Percentiles rank a stretch among this genome's conserved stretches.
Conservation (phyloP, 192 early-diverging fungal species). For the Oehlia diaphana region DNA sequence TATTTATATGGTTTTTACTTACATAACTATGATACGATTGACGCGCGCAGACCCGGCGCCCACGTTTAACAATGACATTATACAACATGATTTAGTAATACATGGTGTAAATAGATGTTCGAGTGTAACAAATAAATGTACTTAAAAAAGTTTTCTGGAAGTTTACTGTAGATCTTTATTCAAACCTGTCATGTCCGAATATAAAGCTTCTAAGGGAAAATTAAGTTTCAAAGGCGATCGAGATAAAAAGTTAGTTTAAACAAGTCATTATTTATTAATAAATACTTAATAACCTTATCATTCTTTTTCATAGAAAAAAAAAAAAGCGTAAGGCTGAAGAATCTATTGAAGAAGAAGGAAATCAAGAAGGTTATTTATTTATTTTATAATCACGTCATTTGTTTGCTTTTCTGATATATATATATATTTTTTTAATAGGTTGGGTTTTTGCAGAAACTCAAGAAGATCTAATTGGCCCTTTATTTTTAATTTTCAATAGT, state of each 20-base stretch:
- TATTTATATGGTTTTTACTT: too few relatives aligned
- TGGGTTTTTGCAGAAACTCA: conserved; percentile 63
- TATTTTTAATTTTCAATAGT: conserved; percentile 64
- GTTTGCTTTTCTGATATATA: not conserved
- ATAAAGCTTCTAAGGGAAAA: conserved; percentile 47
- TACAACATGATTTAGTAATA: too few relatives aligned
- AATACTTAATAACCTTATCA: not conserved
- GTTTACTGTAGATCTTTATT: too few relatives aligned
- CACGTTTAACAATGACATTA: too few relatives aligned
- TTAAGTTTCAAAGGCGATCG: conserved; percentile 65
- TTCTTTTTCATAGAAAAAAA: conserved; percentile 54
- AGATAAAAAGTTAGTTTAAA: conserved; percentile 35
- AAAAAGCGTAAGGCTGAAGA: conserved; percentile 57
- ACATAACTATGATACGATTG: too few relatives aligned
- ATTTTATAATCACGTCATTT: not conserved
- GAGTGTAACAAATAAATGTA: too few relatives aligned
- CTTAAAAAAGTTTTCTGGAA: too few relatives aligned
- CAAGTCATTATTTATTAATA: too few relatives aligned
- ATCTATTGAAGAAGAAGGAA: conserved; percentile 37
- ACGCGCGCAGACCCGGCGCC: too few relatives aligned
- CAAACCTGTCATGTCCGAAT: conserved; percentile 27
- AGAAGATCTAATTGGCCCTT: conserved; percentile 68
- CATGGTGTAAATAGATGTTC: too few relatives aligned
- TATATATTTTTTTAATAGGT: conserved; percentile 37
- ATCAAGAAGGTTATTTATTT: conserved; percentile 6